These are phyloP conservation scores for Antrodiella citrinella DNA, from an alignment of 768 basidiomycete species.

Conservation along the genomic window DNA sequence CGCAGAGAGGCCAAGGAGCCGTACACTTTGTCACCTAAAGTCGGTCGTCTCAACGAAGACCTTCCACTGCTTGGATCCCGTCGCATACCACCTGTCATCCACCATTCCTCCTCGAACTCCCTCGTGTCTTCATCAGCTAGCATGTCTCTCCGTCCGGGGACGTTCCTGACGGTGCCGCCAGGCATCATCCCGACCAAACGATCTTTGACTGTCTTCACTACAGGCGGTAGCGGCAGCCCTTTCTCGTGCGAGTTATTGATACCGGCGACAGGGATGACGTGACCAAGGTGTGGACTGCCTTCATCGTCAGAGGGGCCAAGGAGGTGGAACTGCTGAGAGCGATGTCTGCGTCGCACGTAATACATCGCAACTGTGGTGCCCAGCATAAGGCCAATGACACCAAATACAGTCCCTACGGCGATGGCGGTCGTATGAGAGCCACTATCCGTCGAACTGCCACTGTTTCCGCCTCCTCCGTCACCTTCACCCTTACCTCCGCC, in stretches of 20 bases:
- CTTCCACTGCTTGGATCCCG: conserved; percentile 18
- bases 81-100: conserved; percentile 6
- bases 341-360: conserved; percentile 33
- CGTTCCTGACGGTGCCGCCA: conserved; percentile 9
- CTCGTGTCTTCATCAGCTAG: conserved; percentile 68
- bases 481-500: no score
- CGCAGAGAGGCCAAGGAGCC: conserved; percentile 20
- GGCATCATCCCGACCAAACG: conserved; percentile 29
- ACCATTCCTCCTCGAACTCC: conserved; percentile 31
- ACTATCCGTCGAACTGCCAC: not conserved
- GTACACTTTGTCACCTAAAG: conserved; percentile 19
- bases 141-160: conserved; percentile 52
- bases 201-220: conserved; percentile 14
- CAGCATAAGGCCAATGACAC: conserved; percentile 45
- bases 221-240: conserved; percentile 11
- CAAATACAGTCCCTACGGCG: conserved; percentile 55
- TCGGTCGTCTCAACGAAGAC: conserved; percentile 17
- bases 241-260: conserved; percentile 15
- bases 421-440: conserved; percentile 35
- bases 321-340: conserved; percentile 19
- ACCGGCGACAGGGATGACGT: conserved; percentile 18
- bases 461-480: conserved; percentile 6
- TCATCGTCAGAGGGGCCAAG: conserved; percentile 25
- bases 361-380: conserved; percentile 33
- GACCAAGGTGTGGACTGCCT: conserved; percentile 17